Base-by-base conservation (phyloP, 2,329 filamentous ascomycete genomes). In the Fusarium udum region DNA sequence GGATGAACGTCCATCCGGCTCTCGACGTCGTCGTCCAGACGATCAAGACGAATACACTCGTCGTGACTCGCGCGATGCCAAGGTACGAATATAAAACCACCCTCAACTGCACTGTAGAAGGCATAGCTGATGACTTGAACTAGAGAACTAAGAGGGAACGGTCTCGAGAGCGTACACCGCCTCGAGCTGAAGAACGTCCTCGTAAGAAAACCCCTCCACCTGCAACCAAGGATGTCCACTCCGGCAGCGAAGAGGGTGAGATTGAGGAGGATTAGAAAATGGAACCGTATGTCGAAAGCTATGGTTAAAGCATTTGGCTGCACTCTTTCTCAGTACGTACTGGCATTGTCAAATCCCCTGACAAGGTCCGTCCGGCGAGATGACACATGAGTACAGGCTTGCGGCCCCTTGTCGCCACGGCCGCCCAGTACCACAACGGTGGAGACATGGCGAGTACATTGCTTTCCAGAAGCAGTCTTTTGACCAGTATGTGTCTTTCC, bases 211-310 rank as follows among this genome's bases (percentile, higher is more conserved):
- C 88, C 56, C 88, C 89, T 46, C 85, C 85, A 32, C 74, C 78
- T 61, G 34, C 64, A 45, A 78, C 77, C 42, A 85, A 85, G 78
- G 91, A 93, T 73, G 86, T 90, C 58, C 85, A 87, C 53, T 89
- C 87, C 67, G 96, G 96, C 60, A 98, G 95, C 79, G 96, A 99
- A 84, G 96, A 99, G 83, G 96, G 96, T 59, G 96, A 99, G 85
- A 98, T 99, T 77, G 96, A 97, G 83, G 95, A 98, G 86, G 89
- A 91, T 76, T 90, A 84, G 79, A 39, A 48, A 61, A 32, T 59
- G 49, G 51, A 55, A 55, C 51, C 20, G 26, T 48, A 39, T 64
- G 55, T 48, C 59, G 37, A 61, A 69, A 45, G 36, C 45, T 49
- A 51, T 62, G 57, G 52, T 59, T 57, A 51, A 49, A 58, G 37